Evolutionary conservation across 345 rosid species (phyloP).

Genomic region (Corchorus capsularis): DNA sequence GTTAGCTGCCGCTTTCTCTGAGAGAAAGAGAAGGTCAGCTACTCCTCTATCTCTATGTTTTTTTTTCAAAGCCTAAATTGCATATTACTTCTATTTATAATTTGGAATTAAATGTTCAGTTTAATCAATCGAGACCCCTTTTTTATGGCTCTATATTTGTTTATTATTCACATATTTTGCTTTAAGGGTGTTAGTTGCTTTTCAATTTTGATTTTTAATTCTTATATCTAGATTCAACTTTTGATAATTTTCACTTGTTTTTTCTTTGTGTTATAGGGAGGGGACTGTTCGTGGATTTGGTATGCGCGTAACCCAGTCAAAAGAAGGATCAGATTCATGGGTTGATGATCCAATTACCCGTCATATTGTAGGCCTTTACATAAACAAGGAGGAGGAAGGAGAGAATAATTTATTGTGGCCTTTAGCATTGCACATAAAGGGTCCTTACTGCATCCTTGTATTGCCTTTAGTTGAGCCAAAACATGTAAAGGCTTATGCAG

Average conservation of each 20-base stretch:
- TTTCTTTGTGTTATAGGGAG: conserved; percentile 48
- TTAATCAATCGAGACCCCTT: neutral
- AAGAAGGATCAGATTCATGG: conserved; percentile 87
- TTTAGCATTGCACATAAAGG: conserved; percentile 67
- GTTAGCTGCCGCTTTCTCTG: conserved; percentile 58
- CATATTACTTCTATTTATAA: neutral
- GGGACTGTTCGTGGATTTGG: conserved; percentile 83
- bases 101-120: neutral
- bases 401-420: conserved; percentile 72
- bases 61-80: conserved; percentile 11
- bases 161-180: neutral
- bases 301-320: conserved; percentile 65
- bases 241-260: conserved; percentile 1
- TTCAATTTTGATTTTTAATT: neutral
- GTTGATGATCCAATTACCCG: conserved; percentile 91
- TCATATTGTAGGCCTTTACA: conserved; percentile 65
- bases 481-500: conserved; percentile 58
- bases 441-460: conserved; percentile 59
- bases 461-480: conserved; percentile 76
- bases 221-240: neutral
- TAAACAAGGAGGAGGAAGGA: conserved; percentile 44
- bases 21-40: conserved; percentile 61
- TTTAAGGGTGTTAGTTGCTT: neutral
- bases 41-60: neutral
- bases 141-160: too few relatives aligned